Evolutionary conservation across 495 filamentous ascomycete genomes (phyloP).

Genomic region (Penicillium crystallinum): DNA sequence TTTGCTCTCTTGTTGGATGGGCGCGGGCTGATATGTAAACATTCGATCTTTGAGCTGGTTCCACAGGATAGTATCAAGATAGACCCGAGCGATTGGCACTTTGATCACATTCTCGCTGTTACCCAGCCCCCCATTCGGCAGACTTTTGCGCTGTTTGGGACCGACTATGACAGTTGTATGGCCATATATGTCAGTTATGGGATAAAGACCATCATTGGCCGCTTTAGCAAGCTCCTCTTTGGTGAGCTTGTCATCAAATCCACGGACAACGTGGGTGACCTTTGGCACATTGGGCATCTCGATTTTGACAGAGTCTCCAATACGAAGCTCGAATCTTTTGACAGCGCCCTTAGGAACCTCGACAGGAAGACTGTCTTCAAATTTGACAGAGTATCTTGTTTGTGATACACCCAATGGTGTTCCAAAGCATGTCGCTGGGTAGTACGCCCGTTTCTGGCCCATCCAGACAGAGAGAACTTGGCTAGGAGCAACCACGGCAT

Average conservation of each 20-base stretch:
- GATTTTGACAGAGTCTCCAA: constrained; percentile 49
- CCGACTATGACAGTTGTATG: constrained; percentile 38
- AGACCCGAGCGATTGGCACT: constrained; percentile 44
- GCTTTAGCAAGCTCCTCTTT: constrained; percentile 28
- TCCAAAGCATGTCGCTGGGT: constrained; percentile 47
- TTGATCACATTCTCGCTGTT: constrained; percentile 32
- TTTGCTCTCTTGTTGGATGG: constrained; percentile 17
- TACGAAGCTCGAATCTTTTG: constrained; percentile 43
- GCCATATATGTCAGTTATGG: constrained; percentile 45
- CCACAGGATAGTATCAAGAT: constrained; percentile 48
- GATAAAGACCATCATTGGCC: constrained; percentile 22
- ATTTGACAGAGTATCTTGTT: constrained; percentile 40
- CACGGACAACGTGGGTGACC: constrained; percentile 42
- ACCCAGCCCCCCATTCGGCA: constrained; percentile 29
- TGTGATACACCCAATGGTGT: constrained; percentile 34
- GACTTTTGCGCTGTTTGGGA: constrained; percentile 44
- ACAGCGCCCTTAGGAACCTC: constrained; percentile 40
- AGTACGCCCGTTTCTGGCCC: constrained; percentile 44
- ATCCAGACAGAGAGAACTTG: constrained; percentile 50
- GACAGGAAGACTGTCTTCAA: constrained; percentile 40
- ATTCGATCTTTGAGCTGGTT: constrained; percentile 42
- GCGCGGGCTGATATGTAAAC: constrained; percentile 27
- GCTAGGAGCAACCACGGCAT: constrained; percentile 32
- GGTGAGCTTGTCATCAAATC: constrained; percentile 38
- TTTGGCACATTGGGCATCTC: constrained; percentile 43